Evolutionary conservation across 139 green algal species (phyloP).

Genomic region (Pedinophyceae sp.): DNA sequence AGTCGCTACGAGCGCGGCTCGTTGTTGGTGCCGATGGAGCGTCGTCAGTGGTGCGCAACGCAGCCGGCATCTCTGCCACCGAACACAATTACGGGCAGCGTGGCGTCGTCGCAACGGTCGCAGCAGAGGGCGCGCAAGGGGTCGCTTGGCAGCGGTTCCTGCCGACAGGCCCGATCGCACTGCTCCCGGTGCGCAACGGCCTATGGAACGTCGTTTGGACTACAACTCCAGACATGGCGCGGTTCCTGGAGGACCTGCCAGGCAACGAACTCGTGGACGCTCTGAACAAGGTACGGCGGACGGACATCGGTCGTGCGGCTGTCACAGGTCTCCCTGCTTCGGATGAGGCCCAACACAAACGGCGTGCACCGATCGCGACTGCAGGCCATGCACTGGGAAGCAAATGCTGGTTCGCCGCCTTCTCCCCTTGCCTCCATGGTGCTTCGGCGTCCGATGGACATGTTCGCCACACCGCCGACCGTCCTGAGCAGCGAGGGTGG

Average conservation of each 20-base stretch:
- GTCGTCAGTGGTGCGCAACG: constrained; percentile 3
- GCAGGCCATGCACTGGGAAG: too few species aligned
- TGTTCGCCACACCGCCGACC: too few species aligned
- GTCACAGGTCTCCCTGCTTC: too few species aligned
- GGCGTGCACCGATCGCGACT: too few species aligned
- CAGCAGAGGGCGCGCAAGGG: too few species aligned
- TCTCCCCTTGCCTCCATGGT: background rate
- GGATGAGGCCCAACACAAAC: too few species aligned
- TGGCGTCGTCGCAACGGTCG: constrained; percentile 5
- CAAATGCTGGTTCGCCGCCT: too few species aligned
- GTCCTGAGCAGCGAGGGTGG: too few species aligned
- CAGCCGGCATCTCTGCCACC: background rate
- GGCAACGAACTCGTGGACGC: constrained; percentile 14
- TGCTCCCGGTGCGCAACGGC: constrained; percentile 15
- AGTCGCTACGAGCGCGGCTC: constrained; percentile 6
- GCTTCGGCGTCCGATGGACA: background rate
- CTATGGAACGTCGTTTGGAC: constrained; percentile 29
- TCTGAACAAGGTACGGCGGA: too few species aligned
- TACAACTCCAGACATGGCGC: constrained; percentile 10
- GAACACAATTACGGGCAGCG: background rate
- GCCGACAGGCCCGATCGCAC: constrained; percentile 22
- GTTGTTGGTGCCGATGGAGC: constrained; percentile 20
- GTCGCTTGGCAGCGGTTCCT: constrained; percentile 34
- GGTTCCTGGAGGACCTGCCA: constrained; percentile 6
- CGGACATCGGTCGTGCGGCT: too few species aligned